phyloP scores from a whole-genome alignment of 805 yeast species.

The Wickerhamiella allomyrinae region DNA sequence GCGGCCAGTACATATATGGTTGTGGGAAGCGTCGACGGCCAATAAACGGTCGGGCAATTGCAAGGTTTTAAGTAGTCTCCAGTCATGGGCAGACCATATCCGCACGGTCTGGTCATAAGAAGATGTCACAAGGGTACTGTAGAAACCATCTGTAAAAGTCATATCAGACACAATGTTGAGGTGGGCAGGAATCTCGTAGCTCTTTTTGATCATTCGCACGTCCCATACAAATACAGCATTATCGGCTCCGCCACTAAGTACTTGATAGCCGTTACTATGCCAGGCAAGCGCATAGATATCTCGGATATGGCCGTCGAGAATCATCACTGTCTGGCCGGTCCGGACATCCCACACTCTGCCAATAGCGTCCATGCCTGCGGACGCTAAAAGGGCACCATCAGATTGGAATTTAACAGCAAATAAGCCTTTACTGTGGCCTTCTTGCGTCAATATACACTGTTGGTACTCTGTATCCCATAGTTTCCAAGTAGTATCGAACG shows the following conservation, averaged over 20 bases:
- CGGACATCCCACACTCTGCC: constrained; percentile 76
- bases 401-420: constrained; percentile 39
- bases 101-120: constrained; percentile 51
- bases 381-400: constrained; percentile 63
- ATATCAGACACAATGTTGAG: constrained; percentile 55
- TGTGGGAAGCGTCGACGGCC: constrained; percentile 37
- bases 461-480: constrained; percentile 55
- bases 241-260: constrained; percentile 79
- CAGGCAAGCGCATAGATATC: constrained; percentile 62
- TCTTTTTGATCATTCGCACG: constrained; percentile 36
- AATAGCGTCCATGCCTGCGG: constrained; percentile 68
- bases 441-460: constrained; percentile 49
- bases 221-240: constrained; percentile 77
- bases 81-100: constrained; percentile 53
- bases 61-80: constrained; percentile 43
- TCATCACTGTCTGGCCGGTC: constrained; percentile 49
- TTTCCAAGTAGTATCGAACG: constrained; percentile 79
- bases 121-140: constrained; percentile 30
- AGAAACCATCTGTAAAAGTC: constrained; percentile 37
- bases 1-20: constrained; percentile 44
- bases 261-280: constrained; percentile 58
- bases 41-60: constrained; percentile 55
- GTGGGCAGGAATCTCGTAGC: constrained; percentile 56
- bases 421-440: constrained; percentile 73
- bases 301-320: constrained; percentile 53